Evolutionary conservation across 345 rosid species (phyloP), one percentile per base, ranked within the genome.

Genomic region (Lepidium sativum): DNA sequence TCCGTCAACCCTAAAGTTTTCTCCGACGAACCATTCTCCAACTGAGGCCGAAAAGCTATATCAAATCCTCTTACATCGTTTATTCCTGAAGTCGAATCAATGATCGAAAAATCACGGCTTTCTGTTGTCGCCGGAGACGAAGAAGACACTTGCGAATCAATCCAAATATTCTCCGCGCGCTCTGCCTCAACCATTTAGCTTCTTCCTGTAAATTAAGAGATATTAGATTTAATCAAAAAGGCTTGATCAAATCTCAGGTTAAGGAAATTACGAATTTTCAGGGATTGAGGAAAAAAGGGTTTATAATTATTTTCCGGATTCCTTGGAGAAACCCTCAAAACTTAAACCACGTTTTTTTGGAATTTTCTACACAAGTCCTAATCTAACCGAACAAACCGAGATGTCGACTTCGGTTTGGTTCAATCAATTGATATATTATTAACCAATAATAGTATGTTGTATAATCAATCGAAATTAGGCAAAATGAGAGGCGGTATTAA

Each of bases 1-100:
- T 77, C 97, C 12, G 60, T 79, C 8, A 88, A 18, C 33, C 96
- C 97, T 50, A 91, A 62, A 10, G 81, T 80, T 6, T 10, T 44
- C n/a, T 77, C 84, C 33, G 79, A 35, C 18, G 69, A 37, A n/a
- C 23, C 71, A 38, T 35, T 66, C 8, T 68, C 67, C 12, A 47
- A 16, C 41, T 40, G 66, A 34, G 56, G 55, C 66, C 43, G 72
- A 29, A 72, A 61, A 67, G 54, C 63, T 60, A 54, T 21, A 62
- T 27, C 51, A 9, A 65, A 52, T 40, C 61, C 76, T 25, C 20
- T 47, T n/a, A 18, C 71, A 21, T 67, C 80, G 52, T 53, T 49
- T 9, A 58, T 34, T 17, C 55, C 72, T 4, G 10, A 1, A 25
- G 56, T 11, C 0, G 71, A 27, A 43, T 27, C 49, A 17, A 51